Evolutionary conservation across 768 basidiomycete species (phyloP), one percentile per base, ranked within the genome.

Genomic region (Suillus hirtellus): DNA sequence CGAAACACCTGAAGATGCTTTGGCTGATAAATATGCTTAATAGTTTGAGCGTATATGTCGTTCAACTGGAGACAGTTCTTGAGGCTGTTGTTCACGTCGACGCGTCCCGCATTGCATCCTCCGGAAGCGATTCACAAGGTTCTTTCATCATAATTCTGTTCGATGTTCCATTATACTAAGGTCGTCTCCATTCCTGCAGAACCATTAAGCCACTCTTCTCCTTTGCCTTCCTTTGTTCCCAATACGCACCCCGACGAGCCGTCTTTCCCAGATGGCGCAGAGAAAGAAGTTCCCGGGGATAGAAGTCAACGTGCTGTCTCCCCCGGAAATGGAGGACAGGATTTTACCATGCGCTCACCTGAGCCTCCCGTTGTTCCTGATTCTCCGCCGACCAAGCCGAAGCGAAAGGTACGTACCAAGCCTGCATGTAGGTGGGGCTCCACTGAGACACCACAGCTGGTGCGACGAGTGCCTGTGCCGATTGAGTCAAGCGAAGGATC

Each of bases 221-320:
- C 80, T 10, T 74, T 84, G 0, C 85, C 85, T 1, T 79, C 82
- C 52, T 75, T 79, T 43, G 74, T 87, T 12, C 82, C 82, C 4
- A 88, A 86, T 63, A 82, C 85, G 0, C 78, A 80, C 64, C 77
- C 81, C 3, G 78, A 81, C 21, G 87, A 88, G 64, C 81, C 82
- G 0, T 81, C 83, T 5, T 63, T 80, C 9, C 73, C 79, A 43
- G 59, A 61, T 15, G 42, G n/a, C 9, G 17, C 60, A 44, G 14
- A 49, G 10, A 61, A 54, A 38, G 59, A 63, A 37, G 60, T 52
- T 38, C 24, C 47, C 27, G 61, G 11, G 42, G 43, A 60, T 21
- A 58, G 15, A 50, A 44, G 27, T 21, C 63, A 66, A 69, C 52
- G 50, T 47, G 47, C 38, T 3, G 38, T 27, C 55, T 21, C 62